These are phyloP conservation scores for Gyromitra esculenta DNA, from an alignment of 2,329 filamentous ascomycete genomes.

Conservation along the genomic window DNA sequence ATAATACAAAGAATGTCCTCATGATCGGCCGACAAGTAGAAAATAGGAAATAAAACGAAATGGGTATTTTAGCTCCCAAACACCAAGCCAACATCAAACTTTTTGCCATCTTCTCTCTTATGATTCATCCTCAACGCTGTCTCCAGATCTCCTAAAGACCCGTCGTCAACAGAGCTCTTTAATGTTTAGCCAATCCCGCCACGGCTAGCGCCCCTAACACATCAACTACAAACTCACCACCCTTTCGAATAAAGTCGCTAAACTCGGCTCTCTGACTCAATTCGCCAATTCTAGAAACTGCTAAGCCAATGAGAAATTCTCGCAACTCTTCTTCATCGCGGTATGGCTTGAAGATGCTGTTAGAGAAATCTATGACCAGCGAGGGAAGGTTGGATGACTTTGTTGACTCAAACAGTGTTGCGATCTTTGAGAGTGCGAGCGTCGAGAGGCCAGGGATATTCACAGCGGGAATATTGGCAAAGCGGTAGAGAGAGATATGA, in stretches of 20 bases:
- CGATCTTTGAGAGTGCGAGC: constrained; percentile 33
- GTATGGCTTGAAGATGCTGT: constrained; percentile 28
- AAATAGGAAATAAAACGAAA: neutral
- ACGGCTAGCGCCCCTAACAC: constrained; percentile 26
- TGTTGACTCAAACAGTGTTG: constrained; percentile 17
- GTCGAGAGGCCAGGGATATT: constrained; percentile 32
- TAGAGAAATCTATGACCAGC: constrained; percentile 42
- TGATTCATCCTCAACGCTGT: neutral
- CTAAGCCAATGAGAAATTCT: constrained; percentile 36
- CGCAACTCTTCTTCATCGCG: constrained; percentile 30
- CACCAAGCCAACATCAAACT: neutral
- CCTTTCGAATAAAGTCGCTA: constrained; percentile 44
- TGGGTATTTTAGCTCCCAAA: neutral
- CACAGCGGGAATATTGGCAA: constrained; percentile 26
- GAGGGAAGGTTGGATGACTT: constrained; percentile 11
- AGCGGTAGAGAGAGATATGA: constrained; percentile 32
- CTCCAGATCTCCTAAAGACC: constrained; percentile 25
- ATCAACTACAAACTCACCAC: constrained; percentile 53
- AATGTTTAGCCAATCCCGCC: constrained; percentile 11
- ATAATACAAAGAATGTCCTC: constrained; percentile 23
- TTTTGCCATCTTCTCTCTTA: neutral
- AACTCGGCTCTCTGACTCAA: constrained; percentile 42
- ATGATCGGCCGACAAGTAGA: neutral
- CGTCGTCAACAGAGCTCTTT: constrained; percentile 13
- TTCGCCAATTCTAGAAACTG: constrained; percentile 23